Evolutionary conservation across 768 basidiomycete genomes (phyloP), one percentile per base, ranked within the genome.

Genomic region (Amanita exitialis): DNA sequence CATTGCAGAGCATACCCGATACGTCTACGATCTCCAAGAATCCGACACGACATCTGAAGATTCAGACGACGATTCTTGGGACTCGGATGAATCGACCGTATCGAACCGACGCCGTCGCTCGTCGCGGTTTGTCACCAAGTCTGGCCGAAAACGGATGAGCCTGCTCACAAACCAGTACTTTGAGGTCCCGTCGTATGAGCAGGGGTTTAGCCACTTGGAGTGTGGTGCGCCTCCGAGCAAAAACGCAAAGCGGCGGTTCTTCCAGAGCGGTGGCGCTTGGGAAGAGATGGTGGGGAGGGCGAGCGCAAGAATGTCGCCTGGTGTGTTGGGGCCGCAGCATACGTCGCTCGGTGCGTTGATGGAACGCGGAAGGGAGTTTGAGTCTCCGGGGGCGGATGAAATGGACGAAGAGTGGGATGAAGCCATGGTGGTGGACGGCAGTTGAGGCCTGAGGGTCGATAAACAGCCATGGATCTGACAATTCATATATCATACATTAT

Each of bases 1-100:
- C 25, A 34, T 32, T 35, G 16, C 61, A 87, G 85, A 84, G 65
- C 82, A 86, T 45, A 72, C 78, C 7, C 74, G 78, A 47, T 82
- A 82, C 57, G 71, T 86, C 9, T 86, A 84, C 60, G 70, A 70
- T 18, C 64, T 80, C 0, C 81, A 79, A 61, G 78, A 74, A 25
- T 68, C 72, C 6, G 70, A 73, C 44, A 70, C 70, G 5, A 63
- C 66, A 6, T 71, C 70, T 0, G 74, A 77, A 41, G 75, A 75
- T 23, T 76, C 76, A 0, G 69, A 71, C n/a, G 69, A 70, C 18
- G 74, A 76, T 25, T 64, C 67, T 1, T 70, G 62, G 53, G 80
- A 80, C 49, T 77, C 76, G 6, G 75, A 76, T 44, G 75, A 72
- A 27, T 77, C 78, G 7, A 59, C 69, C 1, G 57, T 61, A 30